Base-by-base conservation (phyloP, 495 filamentous ascomycete genomes). In the Penicillium fimorum region DNA sequence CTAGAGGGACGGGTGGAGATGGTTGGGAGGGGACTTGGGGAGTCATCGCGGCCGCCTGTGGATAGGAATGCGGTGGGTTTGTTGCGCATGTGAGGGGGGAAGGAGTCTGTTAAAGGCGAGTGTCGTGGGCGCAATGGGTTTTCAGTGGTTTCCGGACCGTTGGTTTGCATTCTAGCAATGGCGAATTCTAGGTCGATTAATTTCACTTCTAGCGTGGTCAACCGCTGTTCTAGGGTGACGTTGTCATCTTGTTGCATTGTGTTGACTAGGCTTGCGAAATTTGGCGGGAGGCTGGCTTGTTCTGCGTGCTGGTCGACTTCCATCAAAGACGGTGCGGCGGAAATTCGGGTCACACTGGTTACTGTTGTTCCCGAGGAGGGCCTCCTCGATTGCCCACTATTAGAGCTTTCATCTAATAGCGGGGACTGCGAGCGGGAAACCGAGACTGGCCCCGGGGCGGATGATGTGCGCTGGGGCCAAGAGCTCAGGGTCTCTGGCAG, bases 111-210 rank as follows among this genome's bases (percentile, higher is more conserved):
- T n/a, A 64, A 52, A 8, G 62, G 55, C 11, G 53, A 37, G 30
- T 58, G 49, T 47, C 62, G 65, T 13, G 50, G 61, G 12, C 56
- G 55, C 10, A 55, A 59, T 18, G 61, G 43, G 29, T 57, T 50
- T 8, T 63, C 63, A 18, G 53, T 56, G 30, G 56, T 37, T 5
- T 58, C 55, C n/a, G 40, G 51, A 5, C 64, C 60, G n/a, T 58
- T 64, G 29, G 65, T 72, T 66, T 82, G 79, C 59, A 82, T 69
- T 35, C 79, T 73, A 0, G 79, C 78, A 49, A 82, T 79, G 2
- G 79, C 79, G 45, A 79, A 81, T 56, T 82, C 80, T 9, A 82
- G 66, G 35, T 82, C 80, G 57, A 82, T 81, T 37, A 82, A 66
- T 48, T 82, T 82, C 5, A 82, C 78, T 47, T 82, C 80, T 1